phyloP scores from a whole-genome alignment of 768 basidiomycete genomes.

The Rhizopogon rudus region DNA sequence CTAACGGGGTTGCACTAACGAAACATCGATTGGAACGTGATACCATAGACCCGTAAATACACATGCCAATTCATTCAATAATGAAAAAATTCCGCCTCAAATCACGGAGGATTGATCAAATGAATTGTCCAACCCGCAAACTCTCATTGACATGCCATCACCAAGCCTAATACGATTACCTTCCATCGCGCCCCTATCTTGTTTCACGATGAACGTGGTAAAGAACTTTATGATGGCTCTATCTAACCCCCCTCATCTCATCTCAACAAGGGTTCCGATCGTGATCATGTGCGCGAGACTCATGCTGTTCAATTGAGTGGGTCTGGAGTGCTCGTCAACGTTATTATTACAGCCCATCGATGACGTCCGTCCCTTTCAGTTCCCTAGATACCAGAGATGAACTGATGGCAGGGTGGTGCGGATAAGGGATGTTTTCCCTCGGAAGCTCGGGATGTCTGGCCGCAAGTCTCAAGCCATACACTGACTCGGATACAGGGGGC shows the following conservation, averaged over 20 bases:
- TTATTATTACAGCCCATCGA: background rate
- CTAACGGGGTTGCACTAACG: background rate
- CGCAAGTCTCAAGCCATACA: background rate
- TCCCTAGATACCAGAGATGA: constrained; percentile 1
- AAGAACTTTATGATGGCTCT: background rate
- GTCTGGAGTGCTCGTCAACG: background rate
- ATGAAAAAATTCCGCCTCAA: background rate
- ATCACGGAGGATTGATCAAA: background rate
- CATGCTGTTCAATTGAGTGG: background rate
- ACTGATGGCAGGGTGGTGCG: background rate
- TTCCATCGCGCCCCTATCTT: background rate
- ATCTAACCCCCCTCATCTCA: background rate
- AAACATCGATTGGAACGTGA: background rate
- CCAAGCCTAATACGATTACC: background rate
- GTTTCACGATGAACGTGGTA: background rate
- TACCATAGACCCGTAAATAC: background rate
- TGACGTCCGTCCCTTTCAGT: background rate
- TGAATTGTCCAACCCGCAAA: background rate
- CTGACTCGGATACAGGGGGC: background rate
- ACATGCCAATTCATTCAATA: background rate
- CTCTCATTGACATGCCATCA: background rate
- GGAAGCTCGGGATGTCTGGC: background rate
- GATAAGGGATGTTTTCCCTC: constrained; percentile 2
- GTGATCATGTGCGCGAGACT: background rate
- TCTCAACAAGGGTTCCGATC: background rate